Conservation (phyloP, 2,329 filamentous ascomycete genomes). For the Trichoderma sp. region DNA sequence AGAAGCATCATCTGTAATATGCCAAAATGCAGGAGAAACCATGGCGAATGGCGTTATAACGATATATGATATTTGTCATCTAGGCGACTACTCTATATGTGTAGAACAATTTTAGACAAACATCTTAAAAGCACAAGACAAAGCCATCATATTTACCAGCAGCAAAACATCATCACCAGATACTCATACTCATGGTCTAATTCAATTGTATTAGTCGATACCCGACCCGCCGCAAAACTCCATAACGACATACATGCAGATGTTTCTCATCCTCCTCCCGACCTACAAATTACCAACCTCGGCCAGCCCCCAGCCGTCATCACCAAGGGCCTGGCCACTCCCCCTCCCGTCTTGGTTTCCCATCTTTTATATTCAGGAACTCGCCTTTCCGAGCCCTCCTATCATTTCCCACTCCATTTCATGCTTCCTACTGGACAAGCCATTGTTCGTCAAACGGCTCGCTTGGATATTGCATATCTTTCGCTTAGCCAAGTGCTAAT, state of each 20-base stretch:
- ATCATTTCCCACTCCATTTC: not conserved
- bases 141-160: not conserved
- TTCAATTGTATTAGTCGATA: constrained; percentile 13
- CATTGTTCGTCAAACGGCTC: constrained; percentile 2
- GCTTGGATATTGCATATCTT: constrained; percentile 3
- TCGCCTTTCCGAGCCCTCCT: not conserved
- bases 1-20: not conserved
- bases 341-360: not conserved
- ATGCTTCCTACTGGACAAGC: constrained; percentile 4
- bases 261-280: not conserved
- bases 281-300: not conserved
- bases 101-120: not conserved
- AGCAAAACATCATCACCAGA: not conserved
- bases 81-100: not conserved
- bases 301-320: not conserved
- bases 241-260: constrained; percentile 19
- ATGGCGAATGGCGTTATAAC: not conserved
- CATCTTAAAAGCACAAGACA: not conserved
- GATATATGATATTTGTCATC: not conserved
- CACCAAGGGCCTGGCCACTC: not conserved
- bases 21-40: not conserved
- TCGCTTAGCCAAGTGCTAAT: not conserved
- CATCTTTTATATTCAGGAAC: not conserved
- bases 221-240: not conserved
- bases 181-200: constrained; percentile 1